Evolutionary conservation across 2,329 filamentous ascomycete species (phyloP).

Genomic region (Beauveria sp.): DNA sequence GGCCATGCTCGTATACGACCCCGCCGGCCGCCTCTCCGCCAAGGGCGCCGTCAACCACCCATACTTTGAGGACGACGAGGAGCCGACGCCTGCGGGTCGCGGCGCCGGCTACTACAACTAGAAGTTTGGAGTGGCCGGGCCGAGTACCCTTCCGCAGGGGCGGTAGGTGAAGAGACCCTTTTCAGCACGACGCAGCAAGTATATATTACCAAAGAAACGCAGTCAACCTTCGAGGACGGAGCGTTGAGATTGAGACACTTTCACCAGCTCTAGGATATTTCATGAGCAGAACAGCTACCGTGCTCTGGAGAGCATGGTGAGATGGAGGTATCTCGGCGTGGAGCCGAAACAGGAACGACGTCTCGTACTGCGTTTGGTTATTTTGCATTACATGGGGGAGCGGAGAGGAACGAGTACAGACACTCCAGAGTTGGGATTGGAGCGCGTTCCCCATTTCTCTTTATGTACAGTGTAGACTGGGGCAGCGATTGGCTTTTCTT

Average conservation of each 20-base stretch:
- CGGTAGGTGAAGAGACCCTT: not conserved
- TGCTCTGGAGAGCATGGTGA: not conserved
- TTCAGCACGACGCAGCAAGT: not conserved
- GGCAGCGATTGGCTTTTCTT: not conserved
- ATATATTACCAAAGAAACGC: not conserved
- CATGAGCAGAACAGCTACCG: not conserved
- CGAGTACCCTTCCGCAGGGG: not conserved
- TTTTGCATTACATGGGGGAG: not conserved
- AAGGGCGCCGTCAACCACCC: slow-evolving; percentile 81
- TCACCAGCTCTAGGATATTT: not conserved
- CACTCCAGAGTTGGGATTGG: not conserved
- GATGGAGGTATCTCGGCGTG: not conserved
- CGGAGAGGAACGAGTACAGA: not conserved
- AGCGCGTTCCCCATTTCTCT: not conserved
- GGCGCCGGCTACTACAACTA: slow-evolving; percentile 31
- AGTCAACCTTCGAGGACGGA: not conserved
- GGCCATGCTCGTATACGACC: slow-evolving; percentile 76
- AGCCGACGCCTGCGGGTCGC: slow-evolving; percentile 17
- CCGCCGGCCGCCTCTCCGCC: slow-evolving; percentile 77
- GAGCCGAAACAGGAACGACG: not conserved
- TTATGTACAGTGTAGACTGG: slow-evolving; percentile 7
- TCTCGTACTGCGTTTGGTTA: not conserved
- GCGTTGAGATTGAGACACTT: not conserved
- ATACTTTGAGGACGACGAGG: slow-evolving; percentile 55
- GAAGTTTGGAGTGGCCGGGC: slow-evolving; percentile 15